phyloP scores from a whole-genome alignment of 1,284 basidiomycete species.

The Boletus holoroseus region DNA sequence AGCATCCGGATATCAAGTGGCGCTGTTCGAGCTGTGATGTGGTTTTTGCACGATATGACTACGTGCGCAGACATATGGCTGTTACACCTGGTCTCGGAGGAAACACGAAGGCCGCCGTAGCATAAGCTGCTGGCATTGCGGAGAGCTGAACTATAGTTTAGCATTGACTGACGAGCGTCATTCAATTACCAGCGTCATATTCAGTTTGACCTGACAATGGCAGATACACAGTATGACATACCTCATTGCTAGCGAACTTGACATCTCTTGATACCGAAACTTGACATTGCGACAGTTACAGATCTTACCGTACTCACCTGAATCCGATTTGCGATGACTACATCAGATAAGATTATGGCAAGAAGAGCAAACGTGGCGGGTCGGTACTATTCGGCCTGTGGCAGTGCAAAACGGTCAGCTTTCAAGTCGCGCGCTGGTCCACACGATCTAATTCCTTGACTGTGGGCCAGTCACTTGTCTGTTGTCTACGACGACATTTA shows the following conservation, averaged over 20 bases:
- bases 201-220: not conserved
- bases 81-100: not conserved
- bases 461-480: not conserved
- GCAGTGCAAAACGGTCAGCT: conserved; percentile 10
- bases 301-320: not conserved
- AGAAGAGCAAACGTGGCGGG: conserved; percentile 17
- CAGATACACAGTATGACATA: not conserved
- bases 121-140: not conserved
- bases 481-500: not conserved
- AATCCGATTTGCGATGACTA: not conserved
- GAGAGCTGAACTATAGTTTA: not conserved
- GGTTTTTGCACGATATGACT: conserved; percentile 13
- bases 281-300: not conserved
- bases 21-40: conserved; percentile 11
- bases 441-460: not conserved
- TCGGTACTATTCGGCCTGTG: conserved; percentile 8
- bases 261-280: not conserved
- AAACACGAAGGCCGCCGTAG: not conserved
- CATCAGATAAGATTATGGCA: conserved; percentile 6
- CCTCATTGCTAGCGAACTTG: not conserved
- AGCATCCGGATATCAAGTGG: conserved; percentile 16
- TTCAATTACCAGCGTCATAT: not conserved
- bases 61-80: conserved; percentile 11
- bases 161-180: too few relatives aligned
- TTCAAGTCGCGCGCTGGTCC: not conserved